phyloP scores from a whole-genome alignment of 2,329 filamentous ascomycete genomes.

The Clonostachys chloroleuca region DNA sequence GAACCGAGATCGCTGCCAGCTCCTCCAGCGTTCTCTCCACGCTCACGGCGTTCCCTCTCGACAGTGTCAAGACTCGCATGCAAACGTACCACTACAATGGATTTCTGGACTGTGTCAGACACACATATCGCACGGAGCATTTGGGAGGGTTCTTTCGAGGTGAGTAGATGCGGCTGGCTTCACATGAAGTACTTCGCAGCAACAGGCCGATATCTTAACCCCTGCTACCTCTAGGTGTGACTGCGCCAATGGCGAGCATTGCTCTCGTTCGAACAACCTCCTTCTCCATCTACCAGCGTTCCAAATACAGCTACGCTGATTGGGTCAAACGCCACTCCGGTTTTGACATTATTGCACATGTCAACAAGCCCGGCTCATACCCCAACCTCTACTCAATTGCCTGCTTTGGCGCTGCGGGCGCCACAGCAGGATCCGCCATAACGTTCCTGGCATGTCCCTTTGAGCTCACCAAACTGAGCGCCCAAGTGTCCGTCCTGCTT shows the following conservation, averaged over 20 bases:
- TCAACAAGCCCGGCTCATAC: constrained; percentile 64
- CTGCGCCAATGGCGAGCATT: constrained; percentile 75
- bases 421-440: constrained; percentile 74
- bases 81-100: constrained; percentile 78
- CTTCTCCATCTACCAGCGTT: constrained; percentile 75
- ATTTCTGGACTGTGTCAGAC: constrained; percentile 68
- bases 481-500: constrained; percentile 78
- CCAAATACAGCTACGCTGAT: constrained; percentile 69
- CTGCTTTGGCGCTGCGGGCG: constrained; percentile 75
- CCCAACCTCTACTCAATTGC: constrained; percentile 69
- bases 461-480: constrained; percentile 84
- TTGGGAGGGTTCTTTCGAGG: constrained; percentile 77
- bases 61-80: constrained; percentile 87
- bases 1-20: constrained; percentile 76
- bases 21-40: constrained; percentile 75
- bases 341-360: constrained; percentile 68
- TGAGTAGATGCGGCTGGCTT: constrained; percentile 25
- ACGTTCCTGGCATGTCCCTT: constrained; percentile 82
- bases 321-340: constrained; percentile 65
- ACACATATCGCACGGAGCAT: constrained; percentile 73
- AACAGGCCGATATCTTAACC: not conserved
- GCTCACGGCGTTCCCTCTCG: constrained; percentile 76
- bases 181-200: too few species aligned
- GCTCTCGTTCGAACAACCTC: constrained; percentile 74
- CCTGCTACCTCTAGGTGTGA: constrained; percentile 50